These are phyloP conservation scores for Pythium periplocum DNA, from an alignment of 352 stramenopile species.

Conservation along the genomic window DNA sequence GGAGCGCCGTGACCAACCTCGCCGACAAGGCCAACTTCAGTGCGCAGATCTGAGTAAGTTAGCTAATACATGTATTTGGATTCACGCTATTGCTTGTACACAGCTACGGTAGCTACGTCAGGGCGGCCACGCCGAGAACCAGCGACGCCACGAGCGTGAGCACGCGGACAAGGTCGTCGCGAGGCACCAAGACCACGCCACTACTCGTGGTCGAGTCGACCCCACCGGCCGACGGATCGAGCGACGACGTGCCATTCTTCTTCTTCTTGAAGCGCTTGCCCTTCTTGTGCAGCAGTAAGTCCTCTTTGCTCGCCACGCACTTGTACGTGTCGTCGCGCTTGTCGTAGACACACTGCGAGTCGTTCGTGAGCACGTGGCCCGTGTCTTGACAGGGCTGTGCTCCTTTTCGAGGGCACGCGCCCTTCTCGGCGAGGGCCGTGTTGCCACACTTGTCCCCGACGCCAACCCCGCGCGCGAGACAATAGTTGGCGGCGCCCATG, in stretches of 20 bases:
- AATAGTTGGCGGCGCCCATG: conserved; percentile 72
- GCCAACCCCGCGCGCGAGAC: conserved; percentile 30
- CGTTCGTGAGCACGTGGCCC: conserved; percentile 51
- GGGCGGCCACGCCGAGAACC: conserved; percentile 6
- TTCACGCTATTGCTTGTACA: no score
- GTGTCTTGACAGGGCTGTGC: conserved; percentile 52
- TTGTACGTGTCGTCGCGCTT: conserved; percentile 66
- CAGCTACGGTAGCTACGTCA: neutral
- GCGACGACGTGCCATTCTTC: conserved; percentile 8
- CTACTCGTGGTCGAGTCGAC: neutral
- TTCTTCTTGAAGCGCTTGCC: conserved; percentile 32
- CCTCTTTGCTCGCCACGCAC: conserved; percentile 58
- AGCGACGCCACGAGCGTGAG: conserved; percentile 8
- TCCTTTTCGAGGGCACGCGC: conserved; percentile 44
- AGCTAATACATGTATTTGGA: no score
- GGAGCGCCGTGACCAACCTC: conserved; percentile 52
- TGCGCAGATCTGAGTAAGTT: conserved; percentile 39
- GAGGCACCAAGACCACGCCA: neutral
- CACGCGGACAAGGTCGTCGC: neutral
- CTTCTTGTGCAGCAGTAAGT: conserved; percentile 49
- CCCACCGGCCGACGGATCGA: no score
- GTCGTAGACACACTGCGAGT: conserved; percentile 56
- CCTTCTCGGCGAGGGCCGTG: conserved; percentile 33
- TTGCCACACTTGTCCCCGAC: conserved; percentile 71
- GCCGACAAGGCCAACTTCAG: conserved; percentile 69